A percentile compares a stretch with the other conserved stretches of the same genome.
Evolutionary conservation across 2,329 filamentous ascomycete genomes (phyloP).

Genomic region (Aspergillus puulaauensis): DNA sequence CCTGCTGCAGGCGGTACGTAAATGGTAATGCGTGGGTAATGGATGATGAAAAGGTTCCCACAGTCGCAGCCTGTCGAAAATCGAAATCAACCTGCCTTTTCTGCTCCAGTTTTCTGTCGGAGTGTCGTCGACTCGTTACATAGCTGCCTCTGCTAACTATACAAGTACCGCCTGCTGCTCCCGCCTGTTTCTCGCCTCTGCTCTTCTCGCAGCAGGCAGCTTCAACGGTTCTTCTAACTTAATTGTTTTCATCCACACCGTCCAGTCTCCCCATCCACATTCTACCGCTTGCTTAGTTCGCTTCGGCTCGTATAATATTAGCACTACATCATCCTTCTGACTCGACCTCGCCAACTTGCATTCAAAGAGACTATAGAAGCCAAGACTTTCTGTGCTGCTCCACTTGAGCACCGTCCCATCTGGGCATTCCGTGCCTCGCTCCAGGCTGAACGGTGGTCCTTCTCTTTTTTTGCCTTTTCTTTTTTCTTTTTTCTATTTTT

Average conservation of each 20-base stretch:
- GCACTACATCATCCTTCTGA: neutral
- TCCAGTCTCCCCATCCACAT: neutral
- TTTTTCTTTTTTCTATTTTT: conserved; percentile 5
- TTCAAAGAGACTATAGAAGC: conserved; percentile 11
- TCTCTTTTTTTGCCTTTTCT: conserved; percentile 8
- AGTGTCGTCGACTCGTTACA: conserved; percentile 1
- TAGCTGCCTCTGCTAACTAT: neutral
- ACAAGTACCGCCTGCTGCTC: conserved; percentile 5
- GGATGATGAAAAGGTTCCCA: conserved; percentile 8
- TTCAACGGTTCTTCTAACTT: neutral
- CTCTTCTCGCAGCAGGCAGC: neutral
- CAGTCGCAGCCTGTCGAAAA: neutral
- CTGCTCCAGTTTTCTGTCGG: neutral
- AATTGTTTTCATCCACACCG: conserved; percentile 1
- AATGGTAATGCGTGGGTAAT: conserved; percentile 1
- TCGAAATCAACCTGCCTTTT: conserved; percentile 1
- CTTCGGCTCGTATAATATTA: neutral
- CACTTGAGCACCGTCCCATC: conserved; percentile 22
- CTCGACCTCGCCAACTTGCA: conserved; percentile 3
- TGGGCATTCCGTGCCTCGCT: conserved; percentile 21
- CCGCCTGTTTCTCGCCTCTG: neutral
- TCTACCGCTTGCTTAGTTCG: neutral
- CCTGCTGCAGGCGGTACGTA: neutral
- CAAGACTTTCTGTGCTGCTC: conserved; percentile 20
- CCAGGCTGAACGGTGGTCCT: conserved; percentile 10